phyloP scores from a whole-genome alignment of 176 grass and related monocot genomes.

The Saccharum officinarum region DNA sequence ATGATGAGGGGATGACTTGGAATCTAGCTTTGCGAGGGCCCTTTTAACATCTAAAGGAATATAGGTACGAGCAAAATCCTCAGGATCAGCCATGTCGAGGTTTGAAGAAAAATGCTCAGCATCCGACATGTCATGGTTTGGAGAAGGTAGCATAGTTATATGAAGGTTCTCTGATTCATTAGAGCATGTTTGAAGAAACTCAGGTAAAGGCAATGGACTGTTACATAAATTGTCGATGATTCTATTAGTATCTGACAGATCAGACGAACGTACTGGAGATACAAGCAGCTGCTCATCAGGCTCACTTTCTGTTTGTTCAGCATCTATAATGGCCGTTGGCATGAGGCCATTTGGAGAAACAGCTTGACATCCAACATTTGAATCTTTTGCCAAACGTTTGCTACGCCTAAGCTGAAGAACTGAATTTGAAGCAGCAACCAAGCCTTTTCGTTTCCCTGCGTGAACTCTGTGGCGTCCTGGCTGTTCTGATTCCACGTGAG shows the following conservation, averaged over 20 bases:
- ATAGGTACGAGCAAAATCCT: constrained; percentile 33
- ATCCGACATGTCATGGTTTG: constrained; percentile 28
- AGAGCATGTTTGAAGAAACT: constrained; percentile 24
- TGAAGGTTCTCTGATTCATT: background rate
- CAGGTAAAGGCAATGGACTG: background rate
- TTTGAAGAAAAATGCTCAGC: constrained; percentile 14
- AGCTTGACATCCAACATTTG: constrained; percentile 8
- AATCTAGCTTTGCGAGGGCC: constrained; percentile 20
- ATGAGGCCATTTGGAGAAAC: constrained; percentile 6
- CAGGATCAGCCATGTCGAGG: constrained; percentile 34
- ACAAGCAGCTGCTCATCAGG: background rate
- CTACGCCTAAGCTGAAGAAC: constrained; percentile 47
- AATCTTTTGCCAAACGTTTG: constrained; percentile 38
- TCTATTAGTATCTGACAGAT: constrained; percentile 26
- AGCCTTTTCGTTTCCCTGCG: constrained; percentile 17
- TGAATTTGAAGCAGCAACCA: constrained; percentile 31
- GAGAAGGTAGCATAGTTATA: background rate
- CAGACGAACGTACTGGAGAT: constrained; percentile 23
- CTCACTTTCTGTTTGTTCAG: constrained; percentile 28
- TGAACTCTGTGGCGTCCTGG: background rate
- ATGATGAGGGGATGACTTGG: constrained; percentile 4
- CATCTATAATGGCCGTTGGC: background rate
- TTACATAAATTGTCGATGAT: constrained; percentile 10
- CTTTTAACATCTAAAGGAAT: constrained; percentile 33
- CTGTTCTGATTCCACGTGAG: background rate